phyloP scores from a whole-genome alignment of 345 rosid genomes.

The Lumnitzera racemosa region DNA sequence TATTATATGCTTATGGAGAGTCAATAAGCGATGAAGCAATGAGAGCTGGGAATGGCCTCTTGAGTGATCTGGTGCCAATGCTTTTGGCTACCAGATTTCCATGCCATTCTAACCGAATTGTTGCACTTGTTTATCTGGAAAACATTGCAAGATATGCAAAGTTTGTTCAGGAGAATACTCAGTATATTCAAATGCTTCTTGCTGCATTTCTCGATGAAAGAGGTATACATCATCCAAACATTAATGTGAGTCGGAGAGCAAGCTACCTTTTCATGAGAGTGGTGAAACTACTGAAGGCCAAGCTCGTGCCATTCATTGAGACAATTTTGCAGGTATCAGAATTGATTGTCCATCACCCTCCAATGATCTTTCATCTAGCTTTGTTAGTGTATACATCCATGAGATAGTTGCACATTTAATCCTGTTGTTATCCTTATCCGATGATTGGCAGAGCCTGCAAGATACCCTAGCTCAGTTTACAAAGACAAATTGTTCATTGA shows the following conservation, averaged over 20 bases:
- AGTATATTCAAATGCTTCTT: conserved; percentile 58
- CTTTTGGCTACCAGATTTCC: conserved; percentile 69
- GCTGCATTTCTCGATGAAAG: conserved; percentile 92
- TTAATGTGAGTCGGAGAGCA: conserved; percentile 78
- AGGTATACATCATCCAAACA: conserved; percentile 82
- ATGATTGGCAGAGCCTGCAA: conserved; percentile 58
- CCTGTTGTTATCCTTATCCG: neutral
- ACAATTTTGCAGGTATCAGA: conserved; percentile 65
- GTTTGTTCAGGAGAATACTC: conserved; percentile 69
- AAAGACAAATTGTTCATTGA: conserved; percentile 34
- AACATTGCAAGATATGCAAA: conserved; percentile 74
- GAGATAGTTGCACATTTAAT: neutral
- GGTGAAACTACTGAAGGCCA: conserved; percentile 71
- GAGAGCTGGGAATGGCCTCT: conserved; percentile 54
- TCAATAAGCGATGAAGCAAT: conserved; percentile 69
- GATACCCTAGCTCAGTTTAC: conserved; percentile 69
- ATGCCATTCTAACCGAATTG: conserved; percentile 83
- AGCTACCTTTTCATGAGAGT: conserved; percentile 88
- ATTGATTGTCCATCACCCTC: neutral
- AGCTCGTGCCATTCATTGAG: conserved; percentile 88
- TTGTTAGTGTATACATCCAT: neutral
- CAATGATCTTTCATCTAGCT: neutral
- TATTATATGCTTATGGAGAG: conserved; percentile 85
- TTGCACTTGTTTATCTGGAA: conserved; percentile 82
- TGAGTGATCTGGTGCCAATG: conserved; percentile 66